Evolutionary conservation across 2,329 filamentous ascomycete genomes (phyloP).

Genomic region (Pseudopithomyces maydicus): DNA sequence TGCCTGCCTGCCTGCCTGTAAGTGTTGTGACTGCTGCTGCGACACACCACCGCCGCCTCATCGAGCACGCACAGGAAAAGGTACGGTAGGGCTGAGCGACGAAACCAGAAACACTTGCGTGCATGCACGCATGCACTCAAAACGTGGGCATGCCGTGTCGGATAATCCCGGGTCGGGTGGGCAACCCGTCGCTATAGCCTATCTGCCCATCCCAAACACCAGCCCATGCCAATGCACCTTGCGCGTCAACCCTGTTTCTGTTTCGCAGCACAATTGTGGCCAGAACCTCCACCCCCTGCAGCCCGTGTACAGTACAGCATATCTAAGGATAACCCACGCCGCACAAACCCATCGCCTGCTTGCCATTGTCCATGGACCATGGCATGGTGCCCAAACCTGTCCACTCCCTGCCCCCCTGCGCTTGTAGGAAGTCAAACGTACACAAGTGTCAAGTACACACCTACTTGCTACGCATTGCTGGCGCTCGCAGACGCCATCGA

Average conservation of each 20-base stretch:
- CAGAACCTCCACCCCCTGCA: not conserved
- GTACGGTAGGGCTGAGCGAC: too few species aligned
- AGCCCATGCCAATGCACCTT: conserved; percentile 2
- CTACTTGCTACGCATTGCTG: conserved; percentile 5
- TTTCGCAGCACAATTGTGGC: not conserved
- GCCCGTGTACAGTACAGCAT: not conserved
- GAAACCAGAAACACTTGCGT: too few species aligned
- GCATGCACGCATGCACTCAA: not conserved
- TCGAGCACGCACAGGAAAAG: too few species aligned
- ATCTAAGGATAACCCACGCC: not conserved
- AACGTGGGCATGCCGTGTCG: not conserved
- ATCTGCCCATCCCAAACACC: conserved; percentile 9
- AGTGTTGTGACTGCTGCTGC: too few species aligned
- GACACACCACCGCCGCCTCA: too few species aligned
- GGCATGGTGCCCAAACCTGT: too few species aligned
- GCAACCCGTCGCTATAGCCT: not conserved
- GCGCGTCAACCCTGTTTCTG: not conserved
- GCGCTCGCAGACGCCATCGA: conserved; percentile 30
- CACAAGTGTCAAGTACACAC: too few species aligned
- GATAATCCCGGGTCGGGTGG: conserved; percentile 5
- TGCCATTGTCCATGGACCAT: too few species aligned
- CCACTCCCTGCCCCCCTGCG: too few species aligned
- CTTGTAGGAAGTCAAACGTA: too few species aligned
- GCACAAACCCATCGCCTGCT: not conserved
- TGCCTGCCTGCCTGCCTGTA: too few species aligned